Base-by-base conservation (phyloP, 2,329 filamentous ascomycete genomes). In the Anisogramma anomala region DNA sequence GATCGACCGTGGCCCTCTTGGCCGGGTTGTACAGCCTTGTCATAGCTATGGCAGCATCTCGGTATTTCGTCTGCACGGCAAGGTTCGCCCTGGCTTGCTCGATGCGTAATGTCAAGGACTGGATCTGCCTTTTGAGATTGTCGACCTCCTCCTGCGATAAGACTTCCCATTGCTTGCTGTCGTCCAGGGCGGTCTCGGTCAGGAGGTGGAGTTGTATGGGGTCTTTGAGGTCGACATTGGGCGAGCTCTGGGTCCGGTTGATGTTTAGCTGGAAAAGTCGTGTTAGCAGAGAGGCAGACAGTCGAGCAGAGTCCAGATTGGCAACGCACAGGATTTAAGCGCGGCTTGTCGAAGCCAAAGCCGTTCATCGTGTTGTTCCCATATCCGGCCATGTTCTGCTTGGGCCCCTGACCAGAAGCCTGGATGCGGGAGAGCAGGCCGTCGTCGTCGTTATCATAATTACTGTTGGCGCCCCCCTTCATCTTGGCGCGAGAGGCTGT, bases 141-240 rank as follows among this genome's bases (percentile, higher is more conserved):
- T 96, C 91, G 22, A 95, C 82, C 62, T 96, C 88, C 57, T 94
- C 87, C 51, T 89, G 84, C 0, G 88, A 85, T 47, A 98, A 60
- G 18, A 98, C 79, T 55, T 89, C 80, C 58, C 80, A 98, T 52
- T 79, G 68, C 55, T 79, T 82, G 65, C 87, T 93, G 62, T 98
- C 91, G 45, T 80, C 76, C 46, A 98, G 75, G 15, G 91, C 91
- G 15, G 86, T 96, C 65, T 96, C 89, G 47, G 91, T 88, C 44
- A 98, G 73, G 34, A 98, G 67, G 59, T 96, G 93, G 58, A 94
- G 79, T 52, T 87, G 82, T 33, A 98, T 83, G 45, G 70, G 74
- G 58, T 84, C 83, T 48, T 76, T 74, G 39, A 80, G 65, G 52
- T 82, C 74, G 50, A 79, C 68, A 9, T 72, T 64, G 3, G 62